These are phyloP conservation scores for Fraxinus nigra DNA, from an alignment of 305 asterid species.

Conservation along the genomic window DNA sequence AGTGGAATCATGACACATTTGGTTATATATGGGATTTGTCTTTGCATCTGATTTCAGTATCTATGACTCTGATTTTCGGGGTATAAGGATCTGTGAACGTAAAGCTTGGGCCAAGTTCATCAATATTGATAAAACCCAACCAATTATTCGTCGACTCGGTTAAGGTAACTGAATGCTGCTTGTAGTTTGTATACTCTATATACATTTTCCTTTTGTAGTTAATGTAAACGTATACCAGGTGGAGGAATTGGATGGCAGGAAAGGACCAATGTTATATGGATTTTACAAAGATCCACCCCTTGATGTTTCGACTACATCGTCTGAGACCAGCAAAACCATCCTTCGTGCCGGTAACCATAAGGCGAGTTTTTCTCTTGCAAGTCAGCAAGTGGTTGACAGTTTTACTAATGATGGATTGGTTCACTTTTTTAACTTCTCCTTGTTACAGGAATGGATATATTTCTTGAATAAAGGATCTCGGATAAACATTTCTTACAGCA, in stretches of 20 bases:
- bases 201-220: conserved; percentile 15
- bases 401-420: conserved; percentile 6
- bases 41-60: conserved; percentile 41
- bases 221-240: conserved; percentile 45
- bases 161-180: conserved; percentile 41
- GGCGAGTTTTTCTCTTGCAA: conserved; percentile 35
- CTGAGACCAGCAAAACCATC: conserved; percentile 51
- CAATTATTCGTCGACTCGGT: conserved; percentile 56
- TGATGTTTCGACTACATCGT: conserved; percentile 48
- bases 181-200: conserved; percentile 10
- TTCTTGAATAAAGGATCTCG: conserved; percentile 74
- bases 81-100: conserved; percentile 55
- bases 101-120: conserved; percentile 67
- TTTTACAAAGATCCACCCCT: conserved; percentile 56
- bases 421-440: conserved; percentile 2
- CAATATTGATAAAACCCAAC: conserved; percentile 63
- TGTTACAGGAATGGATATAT: conserved; percentile 68
- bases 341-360: conserved; percentile 53
- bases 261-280: conserved; percentile 53
- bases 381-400: background rate
- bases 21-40: background rate
- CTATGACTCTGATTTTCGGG: conserved; percentile 60
- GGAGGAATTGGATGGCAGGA: conserved; percentile 39
- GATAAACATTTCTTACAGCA: conserved; percentile 50
- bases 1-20: too few species aligned